Evolutionary conservation across 2,329 filamentous ascomycete species (phyloP), one percentile per base, ranked within the genome.

Genomic region (Epichloe coenophiala): DNA sequence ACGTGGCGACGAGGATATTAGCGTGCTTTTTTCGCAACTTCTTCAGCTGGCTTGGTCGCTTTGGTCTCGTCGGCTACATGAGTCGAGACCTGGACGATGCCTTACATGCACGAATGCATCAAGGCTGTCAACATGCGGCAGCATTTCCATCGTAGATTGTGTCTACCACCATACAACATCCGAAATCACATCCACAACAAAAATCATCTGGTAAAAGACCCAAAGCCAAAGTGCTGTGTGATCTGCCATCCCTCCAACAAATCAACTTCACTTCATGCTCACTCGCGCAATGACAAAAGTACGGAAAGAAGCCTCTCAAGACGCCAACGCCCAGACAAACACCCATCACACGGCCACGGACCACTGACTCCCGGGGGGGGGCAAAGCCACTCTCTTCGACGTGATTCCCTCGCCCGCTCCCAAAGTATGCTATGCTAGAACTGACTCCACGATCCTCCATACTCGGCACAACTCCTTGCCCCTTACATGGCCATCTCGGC

Each of bases 401-500:
- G 19, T 44, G 27, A 36, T 37, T 5, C 33, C 35, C 35, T 38
- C 44, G 44, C 31, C 38, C 31, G 39, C 39, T 42, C 39, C 43
- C 37, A 43, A 45, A 37, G 46, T 48, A 53, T 52, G 53, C 55
- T 51, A 51, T 55, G 48, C 45, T 43, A 31, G 44, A 49, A 39
- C 38, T 43, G 49, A 45, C 27, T 48, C 31, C 41, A 36, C 21
- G 21, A 37, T 27, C 44, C 27, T 40, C 13, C 5, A 27, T 15
- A 8, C 3, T 27, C 21, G 41, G n/a, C 27, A 23, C 45, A 27
- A 33, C 12, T 6, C 33, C 31, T 33, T 37, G 37, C 9, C 39
- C 42, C 51, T 75, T 63, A 95, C 84, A 96, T 95, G 57, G 90
- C 90, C 91, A 97, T 97, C 70, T 96, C 91, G 37, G 88, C 90